These are phyloP conservation scores for Citrullus colocynthis DNA, from an alignment of 306 rosid genomes.

Conservation along the genomic window DNA sequence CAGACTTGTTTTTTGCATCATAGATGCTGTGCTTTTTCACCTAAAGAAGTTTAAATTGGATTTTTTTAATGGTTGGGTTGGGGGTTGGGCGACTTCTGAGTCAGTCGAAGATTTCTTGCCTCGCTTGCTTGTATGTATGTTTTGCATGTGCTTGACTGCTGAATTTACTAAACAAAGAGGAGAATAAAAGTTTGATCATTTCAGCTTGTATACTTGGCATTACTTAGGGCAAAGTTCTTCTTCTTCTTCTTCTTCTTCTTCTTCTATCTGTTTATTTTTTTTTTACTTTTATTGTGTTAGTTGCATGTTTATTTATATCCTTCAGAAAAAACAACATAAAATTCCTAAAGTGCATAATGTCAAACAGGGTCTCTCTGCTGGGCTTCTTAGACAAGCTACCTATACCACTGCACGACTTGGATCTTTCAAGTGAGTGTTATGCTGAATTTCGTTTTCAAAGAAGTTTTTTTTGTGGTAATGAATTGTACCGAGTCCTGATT, in stretches of 20 bases:
- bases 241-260: not conserved
- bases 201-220: not conserved
- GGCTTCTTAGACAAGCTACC: conserved; percentile 92
- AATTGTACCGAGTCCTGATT: not conserved
- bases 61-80: not conserved
- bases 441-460: not conserved
- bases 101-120: not conserved
- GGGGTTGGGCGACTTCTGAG: not conserved
- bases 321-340: not conserved
- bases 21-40: not conserved
- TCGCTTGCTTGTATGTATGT: not conserved
- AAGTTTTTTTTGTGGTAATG: not conserved
- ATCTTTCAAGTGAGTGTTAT: conserved; percentile 60
- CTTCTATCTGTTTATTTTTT: not conserved
- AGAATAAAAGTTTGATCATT: not conserved
- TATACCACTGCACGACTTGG: conserved; percentile 98
- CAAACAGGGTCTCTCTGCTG: conserved; percentile 90
- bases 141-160: not conserved
- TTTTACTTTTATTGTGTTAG: not conserved
- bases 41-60: not conserved
- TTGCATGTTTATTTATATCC: not conserved
- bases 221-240: not conserved
- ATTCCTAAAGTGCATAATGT: conserved; percentile 15
- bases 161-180: not conserved
- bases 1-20: not conserved